These are phyloP conservation scores for Kwoniella heveanensis DNA, from an alignment of 768 basidiomycete genomes.

Conservation along the genomic window DNA sequence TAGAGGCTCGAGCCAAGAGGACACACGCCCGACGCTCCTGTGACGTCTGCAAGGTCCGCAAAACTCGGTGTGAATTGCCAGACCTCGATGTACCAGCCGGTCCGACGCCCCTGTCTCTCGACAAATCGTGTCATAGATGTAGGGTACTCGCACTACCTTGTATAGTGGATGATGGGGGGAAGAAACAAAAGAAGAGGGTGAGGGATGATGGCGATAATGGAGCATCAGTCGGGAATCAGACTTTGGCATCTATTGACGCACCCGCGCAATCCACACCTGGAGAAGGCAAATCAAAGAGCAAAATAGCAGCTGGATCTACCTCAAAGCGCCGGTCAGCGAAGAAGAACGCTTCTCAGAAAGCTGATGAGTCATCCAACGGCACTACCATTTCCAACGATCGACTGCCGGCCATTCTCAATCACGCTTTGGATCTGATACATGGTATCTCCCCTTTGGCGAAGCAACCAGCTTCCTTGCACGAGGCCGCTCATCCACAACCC, in stretches of 20 bases:
- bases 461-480: constrained; percentile 5
- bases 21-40: constrained; percentile 49
- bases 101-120: constrained; percentile 30
- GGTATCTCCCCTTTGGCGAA: constrained; percentile 16
- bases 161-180: constrained; percentile 43
- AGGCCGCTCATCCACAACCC: constrained; percentile 6
- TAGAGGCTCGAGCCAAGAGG: constrained; percentile 36
- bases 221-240: not conserved
- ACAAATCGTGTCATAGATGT: constrained; percentile 51
- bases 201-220: constrained; percentile 6
- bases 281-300: not conserved
- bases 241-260: not conserved
- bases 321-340: not conserved
- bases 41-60: constrained; percentile 49
- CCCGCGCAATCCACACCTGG: not conserved
- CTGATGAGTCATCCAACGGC: not conserved
- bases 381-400: not conserved
- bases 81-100: constrained; percentile 42
- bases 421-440: constrained; percentile 23
- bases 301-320: not conserved
- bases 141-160: constrained; percentile 41
- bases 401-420: constrained; percentile 8
- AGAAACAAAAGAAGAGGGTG: constrained; percentile 27
- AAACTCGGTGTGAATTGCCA: constrained; percentile 49
- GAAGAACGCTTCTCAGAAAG: constrained; percentile 5